Evolutionary conservation across 441 rosid species (phyloP).

Genomic region (Mallotus japonicus): DNA sequence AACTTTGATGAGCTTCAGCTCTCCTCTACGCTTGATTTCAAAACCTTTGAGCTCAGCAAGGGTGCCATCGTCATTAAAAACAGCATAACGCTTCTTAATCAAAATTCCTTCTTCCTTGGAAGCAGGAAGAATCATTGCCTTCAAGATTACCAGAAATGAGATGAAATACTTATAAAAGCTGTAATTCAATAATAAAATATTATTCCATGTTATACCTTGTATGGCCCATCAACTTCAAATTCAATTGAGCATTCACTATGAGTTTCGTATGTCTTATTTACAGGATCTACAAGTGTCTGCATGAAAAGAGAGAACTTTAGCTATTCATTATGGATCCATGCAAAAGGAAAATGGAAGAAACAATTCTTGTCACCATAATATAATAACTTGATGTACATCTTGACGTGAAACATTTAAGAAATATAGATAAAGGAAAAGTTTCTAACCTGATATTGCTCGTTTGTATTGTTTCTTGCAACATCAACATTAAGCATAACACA

Average conservation of each 20-base stretch:
- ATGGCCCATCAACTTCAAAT: slow-evolving; percentile 99
- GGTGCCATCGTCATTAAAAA: slow-evolving; percentile 97
- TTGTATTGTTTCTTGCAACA: slow-evolving; percentile 93
- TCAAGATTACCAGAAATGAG: slow-evolving; percentile 22
- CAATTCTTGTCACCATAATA: slow-evolving; percentile 3
- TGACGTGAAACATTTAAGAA: slow-evolving; percentile 13
- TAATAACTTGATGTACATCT: background rate
- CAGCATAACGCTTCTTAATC: slow-evolving; percentile 98
- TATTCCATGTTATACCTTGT: slow-evolving; percentile 65
- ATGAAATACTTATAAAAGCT: slow-evolving; percentile 17
- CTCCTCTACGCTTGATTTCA: slow-evolving; percentile 99
- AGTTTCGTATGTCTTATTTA: slow-evolving; percentile 69
- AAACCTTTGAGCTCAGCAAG: slow-evolving; percentile 99
- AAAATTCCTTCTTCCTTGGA: slow-evolving; percentile 97
- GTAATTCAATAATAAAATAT: slow-evolving; percentile 10
- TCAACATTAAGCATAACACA: slow-evolving; percentile 99
- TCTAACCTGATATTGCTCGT: slow-evolving; percentile 93
- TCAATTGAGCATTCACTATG: slow-evolving; percentile 99
- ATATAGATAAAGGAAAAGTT: slow-evolving; percentile 17
- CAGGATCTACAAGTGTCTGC: slow-evolving; percentile 84
- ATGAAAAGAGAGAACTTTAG: slow-evolving; percentile 25
- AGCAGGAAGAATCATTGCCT: slow-evolving; percentile 99
- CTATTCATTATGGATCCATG: slow-evolving; percentile 14
- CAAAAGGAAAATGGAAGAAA: slow-evolving; percentile 22
- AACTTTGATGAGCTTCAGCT: slow-evolving; percentile 97